Evolutionary conservation across 352 stramenopile species (phyloP).

Genomic region (Plasmopara viticola): DNA sequence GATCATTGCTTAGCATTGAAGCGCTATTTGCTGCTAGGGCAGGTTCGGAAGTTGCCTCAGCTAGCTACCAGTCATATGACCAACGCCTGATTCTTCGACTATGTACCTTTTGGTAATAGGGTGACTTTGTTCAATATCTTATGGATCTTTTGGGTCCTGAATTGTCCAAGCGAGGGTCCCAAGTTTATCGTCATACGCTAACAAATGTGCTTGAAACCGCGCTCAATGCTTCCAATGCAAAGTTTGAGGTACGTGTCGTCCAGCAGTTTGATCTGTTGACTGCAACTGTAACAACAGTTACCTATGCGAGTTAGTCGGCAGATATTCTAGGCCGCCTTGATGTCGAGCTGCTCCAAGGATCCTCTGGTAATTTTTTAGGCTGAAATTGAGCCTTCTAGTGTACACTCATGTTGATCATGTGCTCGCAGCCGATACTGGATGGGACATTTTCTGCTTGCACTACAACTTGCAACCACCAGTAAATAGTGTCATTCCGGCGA

Average conservation of each 20-base stretch:
- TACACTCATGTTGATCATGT: neutral
- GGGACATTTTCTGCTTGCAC: constrained; percentile 91
- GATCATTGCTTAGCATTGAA: constrained; percentile 95
- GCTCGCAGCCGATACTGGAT: constrained; percentile 78
- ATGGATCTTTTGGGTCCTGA: constrained; percentile 92
- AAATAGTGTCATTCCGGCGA: constrained; percentile 86
- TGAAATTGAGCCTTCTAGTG: too few relatives aligned
- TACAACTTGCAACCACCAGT: constrained; percentile 86
- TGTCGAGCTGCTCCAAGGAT: constrained; percentile 86
- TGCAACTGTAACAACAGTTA: too few relatives aligned
- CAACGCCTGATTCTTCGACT: neutral
- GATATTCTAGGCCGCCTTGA: constrained; percentile 91
- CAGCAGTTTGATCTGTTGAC: neutral
- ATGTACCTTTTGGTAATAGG: constrained; percentile 33
- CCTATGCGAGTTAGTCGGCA: constrained; percentile 34
- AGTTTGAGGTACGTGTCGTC: constrained; percentile 77
- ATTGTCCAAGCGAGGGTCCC: constrained; percentile 81
- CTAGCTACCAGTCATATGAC: neutral
- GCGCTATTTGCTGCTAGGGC: constrained; percentile 96
- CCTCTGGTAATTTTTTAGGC: constrained; percentile 27
- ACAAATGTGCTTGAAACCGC: constrained; percentile 92
- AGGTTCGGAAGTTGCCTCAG: constrained; percentile 40
- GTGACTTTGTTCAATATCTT: constrained; percentile 96
- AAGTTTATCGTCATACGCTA: constrained; percentile 95
- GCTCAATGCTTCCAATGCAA: constrained; percentile 93